Percentiles rank a stretch among this genome's conserved stretches.
Conservation (phyloP, 106 monocot species). For the Triglochin maritima region DNA sequence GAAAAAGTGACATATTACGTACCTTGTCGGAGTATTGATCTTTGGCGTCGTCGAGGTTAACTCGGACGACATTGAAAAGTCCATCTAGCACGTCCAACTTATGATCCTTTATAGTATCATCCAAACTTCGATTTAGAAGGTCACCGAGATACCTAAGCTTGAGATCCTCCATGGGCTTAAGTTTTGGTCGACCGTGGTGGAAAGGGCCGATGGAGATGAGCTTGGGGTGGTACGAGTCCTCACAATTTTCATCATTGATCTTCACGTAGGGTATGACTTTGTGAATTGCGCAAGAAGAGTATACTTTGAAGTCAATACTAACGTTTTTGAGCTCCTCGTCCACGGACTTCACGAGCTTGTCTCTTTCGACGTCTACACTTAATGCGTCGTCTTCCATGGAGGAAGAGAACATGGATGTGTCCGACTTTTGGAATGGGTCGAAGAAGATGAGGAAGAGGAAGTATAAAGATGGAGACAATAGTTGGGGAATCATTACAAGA, state of each 20-base stretch:
- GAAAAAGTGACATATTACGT: not conserved
- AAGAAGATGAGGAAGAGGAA: no score
- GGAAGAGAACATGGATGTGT: no score
- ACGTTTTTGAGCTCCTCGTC: no score
- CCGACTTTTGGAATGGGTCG: no score
- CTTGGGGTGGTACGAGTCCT: slow-evolving; percentile 6
- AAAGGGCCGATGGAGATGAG: slow-evolving; percentile 26
- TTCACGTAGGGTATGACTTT: not conserved
- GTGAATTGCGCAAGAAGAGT: not conserved
- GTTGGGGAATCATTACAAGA: no score
- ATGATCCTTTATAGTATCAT: not conserved
- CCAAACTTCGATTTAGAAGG: not conserved
- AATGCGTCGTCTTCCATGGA: no score
- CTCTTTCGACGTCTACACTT: no score
- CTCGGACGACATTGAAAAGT: not conserved
- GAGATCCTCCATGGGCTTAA: slow-evolving; percentile 4
- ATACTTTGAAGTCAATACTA: no score
- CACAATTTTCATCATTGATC: not conserved
- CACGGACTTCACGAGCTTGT: no score
- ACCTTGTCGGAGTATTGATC: slow-evolving; percentile 2
- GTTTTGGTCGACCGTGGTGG: slow-evolving; percentile 4
- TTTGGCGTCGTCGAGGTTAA: not conserved
- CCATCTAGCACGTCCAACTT: no score
- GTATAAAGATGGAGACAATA: no score
- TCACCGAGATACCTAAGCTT: slow-evolving; percentile 3